phyloP scores from a whole-genome alignment of 257 asterid species.

The Paraleonurus japonicus region DNA sequence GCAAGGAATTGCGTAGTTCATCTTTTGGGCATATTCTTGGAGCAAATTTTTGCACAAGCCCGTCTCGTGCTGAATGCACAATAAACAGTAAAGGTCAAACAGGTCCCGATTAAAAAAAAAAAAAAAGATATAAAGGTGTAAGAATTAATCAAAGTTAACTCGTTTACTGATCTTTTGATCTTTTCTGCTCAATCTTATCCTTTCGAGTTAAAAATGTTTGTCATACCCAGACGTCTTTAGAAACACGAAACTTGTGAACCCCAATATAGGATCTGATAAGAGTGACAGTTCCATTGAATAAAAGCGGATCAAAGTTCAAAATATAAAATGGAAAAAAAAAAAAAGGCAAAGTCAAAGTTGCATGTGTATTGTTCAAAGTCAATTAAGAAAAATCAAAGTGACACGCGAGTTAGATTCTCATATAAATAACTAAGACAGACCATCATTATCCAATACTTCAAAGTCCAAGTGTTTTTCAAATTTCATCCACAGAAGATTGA shows the following conservation, averaged over 20 bases:
- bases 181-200: conserved; percentile 9
- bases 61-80: conserved; percentile 73
- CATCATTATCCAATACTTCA: not conserved
- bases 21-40: conserved; percentile 95
- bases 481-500: not conserved
- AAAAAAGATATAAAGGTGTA: not conserved
- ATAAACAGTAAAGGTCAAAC: conserved; percentile 6
- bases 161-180: not conserved
- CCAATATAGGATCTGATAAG: not conserved
- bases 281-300: not conserved
- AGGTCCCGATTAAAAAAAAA: not conserved
- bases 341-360: not conserved
- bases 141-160: not conserved
- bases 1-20: conserved; percentile 80
- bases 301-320: not conserved
- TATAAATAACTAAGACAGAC: not conserved
- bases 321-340: not conserved
- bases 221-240: not conserved
- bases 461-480: not conserved
- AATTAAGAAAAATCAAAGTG: not conserved
- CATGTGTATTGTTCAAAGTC: not conserved
- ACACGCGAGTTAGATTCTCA: not conserved
- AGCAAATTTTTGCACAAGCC: conserved; percentile 90
- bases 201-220: not conserved
- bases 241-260: not conserved